A percentile compares a stretch with the other conserved stretches of the same genome.
Conservation (phyloP, 768 basidiomycete species). For the Bullera alba region DNA sequence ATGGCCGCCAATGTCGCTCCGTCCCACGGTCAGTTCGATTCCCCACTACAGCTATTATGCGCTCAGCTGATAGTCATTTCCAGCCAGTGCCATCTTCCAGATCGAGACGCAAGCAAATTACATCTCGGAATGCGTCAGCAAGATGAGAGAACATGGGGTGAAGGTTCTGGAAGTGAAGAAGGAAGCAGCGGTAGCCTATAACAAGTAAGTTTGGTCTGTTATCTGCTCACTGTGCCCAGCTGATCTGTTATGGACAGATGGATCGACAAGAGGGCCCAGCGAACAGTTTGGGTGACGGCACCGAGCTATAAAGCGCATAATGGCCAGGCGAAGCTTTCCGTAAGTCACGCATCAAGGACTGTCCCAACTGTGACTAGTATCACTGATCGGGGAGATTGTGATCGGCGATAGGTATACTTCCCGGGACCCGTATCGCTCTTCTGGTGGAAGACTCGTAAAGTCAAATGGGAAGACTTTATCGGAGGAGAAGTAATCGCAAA, state of each 20-base stretch:
- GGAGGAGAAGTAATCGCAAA: background rate
- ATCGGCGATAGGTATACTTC: background rate
- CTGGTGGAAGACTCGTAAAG: background rate
- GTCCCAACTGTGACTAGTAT: background rate
- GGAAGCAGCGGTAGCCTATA: constrained; percentile 7
- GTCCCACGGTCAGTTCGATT: constrained; percentile 12
- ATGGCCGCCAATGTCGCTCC: constrained; percentile 20
- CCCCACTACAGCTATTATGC: background rate
- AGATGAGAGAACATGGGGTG: constrained; percentile 4
- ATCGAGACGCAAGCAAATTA: constrained; percentile 23
- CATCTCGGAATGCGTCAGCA: constrained; percentile 13
- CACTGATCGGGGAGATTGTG: background rate
- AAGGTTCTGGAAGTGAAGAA: constrained; percentile 17
- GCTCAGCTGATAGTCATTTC: background rate
- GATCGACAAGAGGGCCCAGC: background rate
- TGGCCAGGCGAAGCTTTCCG: constrained; percentile 11
- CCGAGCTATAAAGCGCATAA: background rate
- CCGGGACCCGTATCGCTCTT: background rate
- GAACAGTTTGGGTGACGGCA: background rate
- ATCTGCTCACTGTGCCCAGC: background rate
- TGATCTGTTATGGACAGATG: background rate
- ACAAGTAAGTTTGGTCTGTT: background rate
- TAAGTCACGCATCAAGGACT: no score
- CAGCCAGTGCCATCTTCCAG: constrained; percentile 14
- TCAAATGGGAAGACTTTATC: background rate